Evolutionary conservation across 768 basidiomycete genomes (phyloP), one percentile per base, ranked within the genome.

Genomic region (Phlebiopsis flavidoalba): DNA sequence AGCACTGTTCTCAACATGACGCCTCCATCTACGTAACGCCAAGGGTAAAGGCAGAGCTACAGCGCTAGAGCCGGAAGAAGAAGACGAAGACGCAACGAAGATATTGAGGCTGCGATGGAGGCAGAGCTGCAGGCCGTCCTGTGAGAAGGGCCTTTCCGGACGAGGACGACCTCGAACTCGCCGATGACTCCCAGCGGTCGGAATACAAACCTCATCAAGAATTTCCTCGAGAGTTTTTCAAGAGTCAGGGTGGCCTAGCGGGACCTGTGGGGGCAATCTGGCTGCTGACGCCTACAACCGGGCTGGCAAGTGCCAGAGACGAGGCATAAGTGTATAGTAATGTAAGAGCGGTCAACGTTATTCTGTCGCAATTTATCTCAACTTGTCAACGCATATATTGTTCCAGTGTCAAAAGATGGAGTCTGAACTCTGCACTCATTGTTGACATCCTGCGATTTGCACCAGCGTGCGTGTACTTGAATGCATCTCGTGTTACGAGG

Each of bases 171-270:
- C 82, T 65, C 47, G 79, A 67, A 67, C 83, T 79, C 7, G 84
- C 80, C 12, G 84, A 85, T n/a, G 85, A 80, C 22, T 83, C 78
- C 31, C 76, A 76, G 47, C 73, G 79, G 40, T 79, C 84, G 69
- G 93, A 99, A 71, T 97, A 95, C 73, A 87, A 87, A 66, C 75
- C 98, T 67, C 96, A 98, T 77, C 96, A 93, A 75, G 96, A 97
- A 72, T 95, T 99, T 73, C 74, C 98, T 72, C 26, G 26, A 31
- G 94, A 97, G 76, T 96, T 94, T 73, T 98, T 93, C 79, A 93
- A 92, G 71, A 88, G 87, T 63, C 97, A 99, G 70, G 89, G 71
- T 8, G 97, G 97, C 22, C 73, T 91, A 53, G 85, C 91, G 24
- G 97, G 97, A 0, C 97, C 95, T 22, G 95, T 97, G 14, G 82